These are phyloP conservation scores for Neonectria hederae DNA, from an alignment of 2,329 filamentous ascomycete species.

Conservation along the genomic window DNA sequence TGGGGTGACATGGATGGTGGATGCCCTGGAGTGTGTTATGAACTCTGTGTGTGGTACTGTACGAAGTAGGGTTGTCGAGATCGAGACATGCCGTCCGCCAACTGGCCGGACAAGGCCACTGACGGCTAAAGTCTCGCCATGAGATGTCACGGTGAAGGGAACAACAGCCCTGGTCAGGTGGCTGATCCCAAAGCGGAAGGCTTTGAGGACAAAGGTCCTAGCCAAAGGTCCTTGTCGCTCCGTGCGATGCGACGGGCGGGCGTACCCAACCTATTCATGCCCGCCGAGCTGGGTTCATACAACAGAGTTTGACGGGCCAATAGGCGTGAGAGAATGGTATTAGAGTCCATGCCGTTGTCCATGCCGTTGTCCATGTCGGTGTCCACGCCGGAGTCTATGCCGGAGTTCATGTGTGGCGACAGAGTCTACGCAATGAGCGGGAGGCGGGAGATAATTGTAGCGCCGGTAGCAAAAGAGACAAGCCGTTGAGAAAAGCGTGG, in stretches of 20 bases:
- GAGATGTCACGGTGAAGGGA: slow-evolving; percentile 29
- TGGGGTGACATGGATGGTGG: neutral
- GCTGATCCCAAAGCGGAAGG: slow-evolving; percentile 39
- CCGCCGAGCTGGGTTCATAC: slow-evolving; percentile 20
- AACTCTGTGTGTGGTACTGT: neutral
- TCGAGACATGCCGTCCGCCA: slow-evolving; percentile 1
- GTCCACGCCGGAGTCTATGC: neutral
- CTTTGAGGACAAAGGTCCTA: slow-evolving; percentile 31
- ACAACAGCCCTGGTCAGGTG: slow-evolving; percentile 36
- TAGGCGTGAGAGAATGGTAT: slow-evolving; percentile 8
- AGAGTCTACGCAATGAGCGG: neutral
- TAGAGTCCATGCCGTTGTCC: slow-evolving; percentile 5
- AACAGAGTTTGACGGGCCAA: slow-evolving; percentile 26
- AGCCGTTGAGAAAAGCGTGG: neutral
- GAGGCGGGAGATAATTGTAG: slow-evolving; percentile 1
- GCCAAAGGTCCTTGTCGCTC: slow-evolving; percentile 35
- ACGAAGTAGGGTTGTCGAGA: neutral
- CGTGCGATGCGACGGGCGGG: slow-evolving; percentile 33
- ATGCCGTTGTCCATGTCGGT: neutral
- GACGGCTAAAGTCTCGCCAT: slow-evolving; percentile 32
- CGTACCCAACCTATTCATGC: slow-evolving; percentile 33
- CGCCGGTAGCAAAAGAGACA: slow-evolving; percentile 1
- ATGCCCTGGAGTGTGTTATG: slow-evolving; percentile 5
- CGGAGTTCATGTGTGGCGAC: slow-evolving; percentile 3
- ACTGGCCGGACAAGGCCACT: slow-evolving; percentile 2